Base-by-base conservation (phyloP, 345 rosid genomes). In the Kernera saxatilis region DNA sequence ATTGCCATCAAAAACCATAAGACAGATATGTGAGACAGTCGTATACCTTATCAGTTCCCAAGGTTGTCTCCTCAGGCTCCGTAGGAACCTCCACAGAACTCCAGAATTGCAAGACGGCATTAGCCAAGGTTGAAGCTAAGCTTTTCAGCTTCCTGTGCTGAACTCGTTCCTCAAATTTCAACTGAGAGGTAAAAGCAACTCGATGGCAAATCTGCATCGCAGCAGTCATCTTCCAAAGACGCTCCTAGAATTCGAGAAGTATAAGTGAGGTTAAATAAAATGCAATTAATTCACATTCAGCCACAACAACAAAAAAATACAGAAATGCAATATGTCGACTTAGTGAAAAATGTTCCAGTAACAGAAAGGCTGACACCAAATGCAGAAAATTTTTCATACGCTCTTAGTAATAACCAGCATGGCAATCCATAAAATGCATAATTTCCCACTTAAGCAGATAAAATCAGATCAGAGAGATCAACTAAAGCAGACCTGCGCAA, bases 151-250 rank as follows among this genome's bases (percentile, higher is more conserved):
- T 86, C 72, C 71, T 23, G 14, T 50, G 72, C 67, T 80, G 83
- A 70, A 62, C 78, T 68, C 52, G 83, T 62, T 84, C 85, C 51
- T 85, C 84, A 57, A 74, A 72, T 79, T 79, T 89, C 82, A 83
- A 51, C 72, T 61, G 85, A 35, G 81, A 86, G 54, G 84, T 73
- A 65, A 82, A 82, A 56, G 90, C 89, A 78, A 71, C 84, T 71
- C 78, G 84, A 69, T 44, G 93, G 76, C 89, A 88, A 74, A 94
- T 84, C 78, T 87, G 96, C 65, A 87, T 77, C 52, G 99, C 97
- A 75, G 93, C 92, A 71, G 97, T 94, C 85, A 81, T 85, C 82
- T 94, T 94, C 99, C 99, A 94, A 63, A 91, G 83, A 22, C 98
- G 98, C 81, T 94, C 99, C 99, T 94, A 75, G 8, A 72, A 63